phyloP scores from a whole-genome alignment of 345 rosid species.

The Adansonia digitata region DNA sequence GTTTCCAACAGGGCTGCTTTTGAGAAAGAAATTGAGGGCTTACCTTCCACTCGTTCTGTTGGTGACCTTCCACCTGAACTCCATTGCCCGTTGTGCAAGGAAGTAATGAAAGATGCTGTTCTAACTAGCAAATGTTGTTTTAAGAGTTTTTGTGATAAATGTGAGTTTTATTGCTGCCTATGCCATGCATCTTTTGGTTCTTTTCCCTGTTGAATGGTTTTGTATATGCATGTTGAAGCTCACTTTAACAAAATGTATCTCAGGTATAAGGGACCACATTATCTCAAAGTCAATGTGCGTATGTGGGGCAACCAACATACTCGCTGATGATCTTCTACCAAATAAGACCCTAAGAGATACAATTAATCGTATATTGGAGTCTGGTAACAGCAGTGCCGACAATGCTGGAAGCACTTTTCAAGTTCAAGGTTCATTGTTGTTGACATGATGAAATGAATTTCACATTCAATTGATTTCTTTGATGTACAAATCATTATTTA shows the following conservation, averaged over 20 bases:
- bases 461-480: conserved; percentile 3
- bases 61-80: conserved; percentile 98
- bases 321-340: conserved; percentile 96
- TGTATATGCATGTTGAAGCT: conserved; percentile 3
- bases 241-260: conserved; percentile 12
- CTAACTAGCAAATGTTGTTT: conserved; percentile 94
- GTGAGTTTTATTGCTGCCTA: conserved; percentile 32
- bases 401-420: conserved; percentile 75
- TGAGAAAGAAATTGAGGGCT: conserved; percentile 90
- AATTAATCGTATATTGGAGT: conserved; percentile 85
- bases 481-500: conserved; percentile 8
- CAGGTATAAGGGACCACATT: conserved; percentile 87
- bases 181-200: background rate
- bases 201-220: background rate
- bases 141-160: conserved; percentile 78
- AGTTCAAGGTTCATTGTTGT: conserved; percentile 61
- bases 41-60: conserved; percentile 82
- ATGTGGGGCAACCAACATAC: conserved; percentile 76
- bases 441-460: background rate
- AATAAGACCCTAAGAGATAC: conserved; percentile 93
- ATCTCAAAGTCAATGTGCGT: conserved; percentile 74
- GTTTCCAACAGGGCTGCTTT: conserved; percentile 75
- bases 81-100: conserved; percentile 90
- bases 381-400: conserved; percentile 84
- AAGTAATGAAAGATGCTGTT: conserved; percentile 92